phyloP scores from a whole-genome alignment of 2,329 filamentous ascomycete species.

The Raffaelea deltoideospora region DNA sequence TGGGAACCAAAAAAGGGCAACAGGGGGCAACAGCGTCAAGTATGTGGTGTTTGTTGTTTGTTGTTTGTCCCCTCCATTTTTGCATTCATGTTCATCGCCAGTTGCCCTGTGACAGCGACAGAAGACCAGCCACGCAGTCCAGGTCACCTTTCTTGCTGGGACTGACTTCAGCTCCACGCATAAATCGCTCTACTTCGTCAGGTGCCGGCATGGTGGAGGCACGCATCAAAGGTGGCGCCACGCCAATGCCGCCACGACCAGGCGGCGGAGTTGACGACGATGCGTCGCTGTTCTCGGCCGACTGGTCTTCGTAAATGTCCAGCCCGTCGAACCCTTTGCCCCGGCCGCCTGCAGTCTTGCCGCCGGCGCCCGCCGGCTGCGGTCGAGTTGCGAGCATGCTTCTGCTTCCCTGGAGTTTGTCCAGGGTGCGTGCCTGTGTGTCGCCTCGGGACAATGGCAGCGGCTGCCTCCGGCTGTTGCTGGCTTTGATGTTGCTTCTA shows the following conservation, averaged over 20 bases:
- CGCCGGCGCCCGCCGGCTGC: conserved; percentile 14
- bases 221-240: conserved; percentile 6
- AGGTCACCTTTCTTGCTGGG: conserved; percentile 66
- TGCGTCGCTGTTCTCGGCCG: conserved; percentile 7
- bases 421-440: conserved; percentile 24
- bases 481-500: conserved; percentile 2
- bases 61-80: too few relatives aligned
- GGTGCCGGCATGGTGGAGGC: conserved; percentile 18
- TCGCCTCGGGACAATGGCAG: conserved; percentile 19
- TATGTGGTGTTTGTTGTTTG: too few relatives aligned
- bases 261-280: conserved; percentile 3
- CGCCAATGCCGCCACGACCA: too few relatives aligned
- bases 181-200: conserved; percentile 58
- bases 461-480: conserved; percentile 16
- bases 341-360: conserved; percentile 11
- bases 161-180: conserved; percentile 48
- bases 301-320: conserved; percentile 38
- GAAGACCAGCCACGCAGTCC: conserved; percentile 76
- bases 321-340: conserved; percentile 15
- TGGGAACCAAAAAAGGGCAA: too few relatives aligned
- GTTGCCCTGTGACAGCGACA: conserved; percentile 83
- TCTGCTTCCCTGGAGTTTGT: conserved; percentile 11
- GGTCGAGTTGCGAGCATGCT: conserved; percentile 16
- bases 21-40: too few relatives aligned
- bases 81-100: conserved; percentile 64